Base-by-base conservation (phyloP, 768 basidiomycete species). In the Ramaria rubella region DNA sequence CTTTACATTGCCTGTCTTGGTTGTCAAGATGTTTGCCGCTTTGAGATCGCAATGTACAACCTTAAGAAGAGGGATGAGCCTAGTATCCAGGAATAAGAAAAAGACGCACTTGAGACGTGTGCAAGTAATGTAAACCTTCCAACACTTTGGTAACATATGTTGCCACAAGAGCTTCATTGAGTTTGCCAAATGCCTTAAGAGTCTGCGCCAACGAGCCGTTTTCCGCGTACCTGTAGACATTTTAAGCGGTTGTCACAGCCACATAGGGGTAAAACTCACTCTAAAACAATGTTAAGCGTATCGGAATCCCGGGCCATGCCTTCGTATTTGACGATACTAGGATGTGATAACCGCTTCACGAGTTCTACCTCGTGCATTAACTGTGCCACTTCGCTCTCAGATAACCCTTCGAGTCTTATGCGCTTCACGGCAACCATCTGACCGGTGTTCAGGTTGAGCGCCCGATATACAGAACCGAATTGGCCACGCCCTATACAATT, bases 351-450 rank as follows among this genome's bases (percentile, higher is more conserved):
- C 45, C 88, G 81, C 75, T 94, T 94, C 63, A 97, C 82, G 33
- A 99, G 74, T 64, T 94, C 89, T 15, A 98, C 95, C 69, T 99
- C 95, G 60, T 81, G 81, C 91, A 95, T 96, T 49, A 98, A 78
- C 66, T 92, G 87, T 48, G 79, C 81, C 19, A 97, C 85, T 66
- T 98, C 94, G 19, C 85, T 86, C 70, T 96, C 94, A 68, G 87
- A 87, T 65, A 96, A 75, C 7, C 93, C 95, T 50, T 90, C 89
- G 34, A 98, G 75, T 50, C 87, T 77, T 63, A 99, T 95, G 29
- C 92, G 85, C 73, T 99, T 99, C 51, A 98, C 92, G n/a, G 95
- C 95, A n/a, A 95, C 94, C 83, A 91, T 95, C 70, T 95, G 90
- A 15, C 95, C 95, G 1, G 88, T 94, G 60, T 87, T 87, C 68